A percentile compares a stretch with the other conserved stretches of the same genome.
phyloP scores from a whole-genome alignment of 2,329 filamentous ascomycete genomes.

The Pseudogymnoascus sp. region DNA sequence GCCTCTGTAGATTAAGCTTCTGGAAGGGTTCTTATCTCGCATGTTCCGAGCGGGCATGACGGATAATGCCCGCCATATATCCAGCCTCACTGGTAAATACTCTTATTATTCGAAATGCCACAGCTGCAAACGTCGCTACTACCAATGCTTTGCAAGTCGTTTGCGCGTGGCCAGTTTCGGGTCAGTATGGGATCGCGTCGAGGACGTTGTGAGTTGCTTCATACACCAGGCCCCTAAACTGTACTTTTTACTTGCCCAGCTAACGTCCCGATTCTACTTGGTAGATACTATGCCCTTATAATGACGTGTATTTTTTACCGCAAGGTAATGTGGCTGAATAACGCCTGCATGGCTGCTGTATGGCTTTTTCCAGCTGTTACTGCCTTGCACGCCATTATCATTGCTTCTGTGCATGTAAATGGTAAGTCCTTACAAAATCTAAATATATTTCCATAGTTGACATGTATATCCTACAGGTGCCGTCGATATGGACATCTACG shows the following conservation, averaged over 20 bases:
- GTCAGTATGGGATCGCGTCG: constrained; percentile 49
- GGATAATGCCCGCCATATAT: constrained; percentile 30
- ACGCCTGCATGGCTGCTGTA: constrained; percentile 55
- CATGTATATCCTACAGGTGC: constrained; percentile 36
- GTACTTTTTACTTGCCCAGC: not conserved
- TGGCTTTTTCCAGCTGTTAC: constrained; percentile 56
- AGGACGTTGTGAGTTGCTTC: constrained; percentile 31
- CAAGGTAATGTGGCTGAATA: constrained; percentile 52
- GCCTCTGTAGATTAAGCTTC: not conserved
- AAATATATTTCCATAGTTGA: constrained; percentile 18
- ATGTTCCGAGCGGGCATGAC: not conserved
- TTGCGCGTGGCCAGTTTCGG: constrained; percentile 49
- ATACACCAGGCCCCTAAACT: not conserved
- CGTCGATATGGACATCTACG: constrained; percentile 61
- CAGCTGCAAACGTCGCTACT: constrained; percentile 16
- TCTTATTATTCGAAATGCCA: constrained; percentile 15
- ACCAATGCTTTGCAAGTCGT: constrained; percentile 36
- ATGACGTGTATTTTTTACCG: constrained; percentile 55
- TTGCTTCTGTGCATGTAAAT: constrained; percentile 50
- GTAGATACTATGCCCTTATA: constrained; percentile 56
- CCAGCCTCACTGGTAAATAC: constrained; percentile 24
- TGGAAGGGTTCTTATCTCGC: not conserved
- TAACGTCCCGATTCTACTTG: not conserved
- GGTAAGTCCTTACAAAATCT: constrained; percentile 35
- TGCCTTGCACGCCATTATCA: constrained; percentile 54